Conservation (phyloP, 306 rosid genomes). For the Cicer arietinum region DNA sequence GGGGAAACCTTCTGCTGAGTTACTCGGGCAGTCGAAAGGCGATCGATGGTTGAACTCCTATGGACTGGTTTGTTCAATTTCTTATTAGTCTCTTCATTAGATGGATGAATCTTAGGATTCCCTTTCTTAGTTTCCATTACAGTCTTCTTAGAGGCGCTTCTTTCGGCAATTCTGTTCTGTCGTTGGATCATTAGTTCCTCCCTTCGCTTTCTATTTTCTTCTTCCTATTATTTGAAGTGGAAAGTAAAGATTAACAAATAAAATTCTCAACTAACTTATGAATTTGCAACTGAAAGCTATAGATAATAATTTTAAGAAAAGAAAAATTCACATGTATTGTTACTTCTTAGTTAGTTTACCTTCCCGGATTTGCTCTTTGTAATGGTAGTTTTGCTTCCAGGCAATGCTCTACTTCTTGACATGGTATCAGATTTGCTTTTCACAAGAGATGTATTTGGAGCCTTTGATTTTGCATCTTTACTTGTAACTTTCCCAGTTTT, state of each 20-base stretch:
- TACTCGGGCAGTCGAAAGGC: slow-evolving; percentile 73
- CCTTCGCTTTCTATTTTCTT: slow-evolving; percentile 76
- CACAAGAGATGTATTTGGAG: slow-evolving; percentile 61
- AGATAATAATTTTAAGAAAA: background rate
- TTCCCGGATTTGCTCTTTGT: slow-evolving; percentile 64
- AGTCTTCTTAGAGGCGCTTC: slow-evolving; percentile 66
- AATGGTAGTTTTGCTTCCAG: slow-evolving; percentile 61
- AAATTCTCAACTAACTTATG: background rate
- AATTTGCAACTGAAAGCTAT: slow-evolving; percentile 16
- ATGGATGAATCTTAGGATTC: slow-evolving; percentile 58
- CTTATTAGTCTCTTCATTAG: slow-evolving; percentile 59
- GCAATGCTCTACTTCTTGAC: slow-evolving; percentile 63
- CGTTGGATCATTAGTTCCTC: slow-evolving; percentile 73
- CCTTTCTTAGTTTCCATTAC: slow-evolving; percentile 55
- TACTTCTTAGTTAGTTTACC: slow-evolving; percentile 54
- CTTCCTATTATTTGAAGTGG: slow-evolving; percentile 61
- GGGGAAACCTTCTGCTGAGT: slow-evolving; percentile 57
- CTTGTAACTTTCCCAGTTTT: slow-evolving; percentile 56
- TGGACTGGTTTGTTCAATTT: slow-evolving; percentile 67
- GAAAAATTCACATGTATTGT: background rate
- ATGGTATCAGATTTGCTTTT: slow-evolving; percentile 61
- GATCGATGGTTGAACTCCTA: slow-evolving; percentile 79
- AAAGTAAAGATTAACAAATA: slow-evolving; percentile 33
- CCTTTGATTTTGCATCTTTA: slow-evolving; percentile 69
- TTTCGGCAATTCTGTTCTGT: slow-evolving; percentile 95